phyloP scores from a whole-genome alignment of 2,329 filamentous ascomycete genomes.

The Neofusicoccum laricinum region DNA sequence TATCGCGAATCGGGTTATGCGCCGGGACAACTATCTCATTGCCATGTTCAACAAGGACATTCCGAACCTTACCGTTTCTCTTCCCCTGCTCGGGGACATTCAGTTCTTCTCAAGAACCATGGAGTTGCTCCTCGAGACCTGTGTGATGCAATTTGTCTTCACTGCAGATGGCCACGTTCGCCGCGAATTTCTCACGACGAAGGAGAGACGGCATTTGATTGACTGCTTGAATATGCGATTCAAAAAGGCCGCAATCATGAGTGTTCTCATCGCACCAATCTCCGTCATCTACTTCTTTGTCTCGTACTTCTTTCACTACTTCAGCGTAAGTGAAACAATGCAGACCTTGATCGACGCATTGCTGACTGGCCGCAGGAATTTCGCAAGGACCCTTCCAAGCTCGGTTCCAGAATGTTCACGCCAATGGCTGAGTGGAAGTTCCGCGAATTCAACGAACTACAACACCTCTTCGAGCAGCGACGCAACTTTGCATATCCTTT shows the following conservation, averaged over 20 bases:
- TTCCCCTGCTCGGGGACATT: conserved; percentile 76
- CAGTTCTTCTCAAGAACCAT: conserved; percentile 86
- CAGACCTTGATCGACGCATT: not conserved
- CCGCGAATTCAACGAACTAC: conserved; percentile 94
- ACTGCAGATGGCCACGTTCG: conserved; percentile 79
- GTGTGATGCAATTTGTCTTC: conserved; percentile 91
- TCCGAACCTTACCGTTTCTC: conserved; percentile 76
- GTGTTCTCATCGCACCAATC: conserved; percentile 81
- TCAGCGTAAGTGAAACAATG: conserved; percentile 61
- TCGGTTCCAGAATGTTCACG: conserved; percentile 88
- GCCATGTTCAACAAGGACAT: conserved; percentile 97
- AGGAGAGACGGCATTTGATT: conserved; percentile 75
- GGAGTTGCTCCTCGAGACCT: conserved; percentile 88
- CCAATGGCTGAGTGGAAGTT: conserved; percentile 97
- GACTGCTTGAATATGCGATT: conserved; percentile 75
- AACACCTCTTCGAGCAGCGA: conserved; percentile 85
- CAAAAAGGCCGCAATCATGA: conserved; percentile 78
- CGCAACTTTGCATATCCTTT: conserved; percentile 94
- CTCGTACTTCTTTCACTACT: conserved; percentile 92
- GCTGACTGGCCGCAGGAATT: conserved; percentile 64
- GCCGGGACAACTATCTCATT: conserved; percentile 94
- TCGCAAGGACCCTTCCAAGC: conserved; percentile 84
- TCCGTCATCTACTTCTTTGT: conserved; percentile 82
- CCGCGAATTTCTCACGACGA: conserved; percentile 79
- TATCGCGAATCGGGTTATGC: conserved; percentile 95